Percentiles rank a stretch among this genome's conserved stretches.
Evolutionary conservation across 164 flowering plant species (phyloP).

Genomic region (Berberis thunbergii): DNA sequence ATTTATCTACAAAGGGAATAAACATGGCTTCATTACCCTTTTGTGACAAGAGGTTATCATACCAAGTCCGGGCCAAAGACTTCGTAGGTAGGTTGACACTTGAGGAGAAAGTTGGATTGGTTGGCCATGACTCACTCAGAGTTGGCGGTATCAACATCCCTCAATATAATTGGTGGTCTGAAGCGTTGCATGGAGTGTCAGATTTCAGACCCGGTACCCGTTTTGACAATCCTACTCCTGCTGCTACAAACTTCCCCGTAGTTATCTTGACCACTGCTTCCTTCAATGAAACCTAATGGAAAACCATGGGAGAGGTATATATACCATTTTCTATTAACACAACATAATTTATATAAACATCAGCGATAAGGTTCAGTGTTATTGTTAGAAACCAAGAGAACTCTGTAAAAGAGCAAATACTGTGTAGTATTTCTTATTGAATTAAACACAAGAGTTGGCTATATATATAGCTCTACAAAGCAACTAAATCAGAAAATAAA

Average conservation of each 20-base stretch:
- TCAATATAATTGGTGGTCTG: constrained; percentile 46
- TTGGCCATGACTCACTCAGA: constrained; percentile 23
- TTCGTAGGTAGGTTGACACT: constrained; percentile 28
- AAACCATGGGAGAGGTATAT: constrained; percentile 2
- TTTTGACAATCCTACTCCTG: constrained; percentile 20
- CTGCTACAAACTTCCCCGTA: constrained; percentile 43
- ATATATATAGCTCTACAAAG: too few species aligned
- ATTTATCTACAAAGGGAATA: neutral
- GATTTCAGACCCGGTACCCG: constrained; percentile 26
- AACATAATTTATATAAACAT: neutral
- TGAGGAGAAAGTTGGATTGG: constrained; percentile 32
- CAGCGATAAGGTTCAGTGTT: too few species aligned
- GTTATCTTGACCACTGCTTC: constrained; percentile 34
- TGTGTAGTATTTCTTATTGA: too few species aligned
- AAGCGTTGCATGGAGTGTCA: constrained; percentile 39
- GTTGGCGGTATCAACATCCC: constrained; percentile 30
- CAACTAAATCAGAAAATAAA: too few species aligned
- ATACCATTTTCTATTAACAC: neutral
- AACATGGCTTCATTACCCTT: constrained; percentile 10
- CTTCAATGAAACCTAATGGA: constrained; percentile 33
- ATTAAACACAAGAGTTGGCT: too few species aligned
- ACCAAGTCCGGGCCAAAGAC: constrained; percentile 18
- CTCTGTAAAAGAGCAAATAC: too few species aligned
- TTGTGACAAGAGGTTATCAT: constrained; percentile 26
- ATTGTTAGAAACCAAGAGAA: too few species aligned